Base-by-base conservation (phyloP, 2,329 filamentous ascomycete genomes). In the Diplocarpon rosae region DNA sequence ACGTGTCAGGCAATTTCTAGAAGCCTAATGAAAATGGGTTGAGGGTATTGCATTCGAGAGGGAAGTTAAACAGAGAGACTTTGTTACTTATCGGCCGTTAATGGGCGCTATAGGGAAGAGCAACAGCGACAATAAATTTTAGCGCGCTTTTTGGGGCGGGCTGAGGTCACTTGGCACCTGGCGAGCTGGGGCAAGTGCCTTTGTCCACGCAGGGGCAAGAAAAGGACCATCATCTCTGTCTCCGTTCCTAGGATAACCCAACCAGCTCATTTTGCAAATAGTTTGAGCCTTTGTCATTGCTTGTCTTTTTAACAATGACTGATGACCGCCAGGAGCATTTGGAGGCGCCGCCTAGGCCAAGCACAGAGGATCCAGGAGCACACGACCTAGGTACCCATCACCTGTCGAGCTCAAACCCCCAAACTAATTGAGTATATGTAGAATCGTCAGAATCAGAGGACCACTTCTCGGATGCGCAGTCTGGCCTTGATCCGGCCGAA, bases 401-500 rank as follows among this genome's bases (percentile, higher is more conserved):
- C 39, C 39, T n/a, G 35, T 45, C 27, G 40, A 2, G 11, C 7
- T 24, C 20, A 36, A 29, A 32, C 13, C 10, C 17, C 8, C 45
- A 17, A 50, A 39, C 48, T 53, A 42, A 55, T 35, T 30, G 5
- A 35, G n/a, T 27, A 31, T 10, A 14, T 40, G 32, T 61, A 64
- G 73, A 73, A 48, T 68, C 67, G 27, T 80, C 78, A 39, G 79
- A 82, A 50, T 80, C 76, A 24, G 79, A 83, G 37, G 79, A 83
- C 53, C 79, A 83, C 63, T 83, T 80, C 62, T 81, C 75, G 40
- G 79, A 83, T 59, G 78, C 79, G 29, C 74, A 74, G 43, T 79
- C 76, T 29, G 70, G 63, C 46, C 63, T 56, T 5, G 51, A 58
- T 53, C 73, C 63, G 58, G 67, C 46, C 4, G 51, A 58, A 53